Evolutionary conservation across 208 protist genomes (phyloP).

Genomic region (Trypanosoma boissoni): DNA sequence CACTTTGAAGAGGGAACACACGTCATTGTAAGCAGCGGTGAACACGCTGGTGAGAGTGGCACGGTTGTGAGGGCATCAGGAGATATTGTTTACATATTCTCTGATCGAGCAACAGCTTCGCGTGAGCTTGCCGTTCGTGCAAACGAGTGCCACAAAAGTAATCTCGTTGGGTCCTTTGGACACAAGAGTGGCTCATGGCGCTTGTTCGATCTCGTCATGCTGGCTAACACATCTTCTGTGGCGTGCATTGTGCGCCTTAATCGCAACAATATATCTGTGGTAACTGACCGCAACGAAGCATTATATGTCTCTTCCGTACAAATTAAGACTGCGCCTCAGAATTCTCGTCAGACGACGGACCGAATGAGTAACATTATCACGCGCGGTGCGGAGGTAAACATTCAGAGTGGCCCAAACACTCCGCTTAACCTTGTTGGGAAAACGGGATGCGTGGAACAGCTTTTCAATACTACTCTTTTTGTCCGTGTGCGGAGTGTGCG

Average conservation of each 20-base stretch:
- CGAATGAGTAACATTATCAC: constrained; percentile 67
- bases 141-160: constrained; percentile 86
- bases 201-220: constrained; percentile 82
- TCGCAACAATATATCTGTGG: constrained; percentile 64
- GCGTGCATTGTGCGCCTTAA: constrained; percentile 76
- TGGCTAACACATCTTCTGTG: constrained; percentile 58
- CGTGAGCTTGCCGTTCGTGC: constrained; percentile 72
- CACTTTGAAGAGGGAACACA: constrained; percentile 83
- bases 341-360: constrained; percentile 63
- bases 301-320: constrained; percentile 64
- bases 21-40: constrained; percentile 79
- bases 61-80: constrained; percentile 81
- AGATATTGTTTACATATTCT: constrained; percentile 76
- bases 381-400: constrained; percentile 72
- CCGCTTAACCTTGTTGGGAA: constrained; percentile 68
- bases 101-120: constrained; percentile 50
- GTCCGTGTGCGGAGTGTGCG: constrained; percentile 59
- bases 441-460: constrained; percentile 79
- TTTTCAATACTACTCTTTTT: constrained; percentile 84
- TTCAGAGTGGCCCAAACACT: constrained; percentile 52
- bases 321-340: constrained; percentile 53
- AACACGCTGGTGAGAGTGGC: constrained; percentile 77
- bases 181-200: constrained; percentile 67
- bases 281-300: constrained; percentile 82
- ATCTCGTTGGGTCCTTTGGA: constrained; percentile 59